Evolutionary conservation across 2,329 filamentous ascomycete species (phyloP), one percentile per base, ranked within the genome.

Genomic region (Lecanoromycetidae sp.): DNA sequence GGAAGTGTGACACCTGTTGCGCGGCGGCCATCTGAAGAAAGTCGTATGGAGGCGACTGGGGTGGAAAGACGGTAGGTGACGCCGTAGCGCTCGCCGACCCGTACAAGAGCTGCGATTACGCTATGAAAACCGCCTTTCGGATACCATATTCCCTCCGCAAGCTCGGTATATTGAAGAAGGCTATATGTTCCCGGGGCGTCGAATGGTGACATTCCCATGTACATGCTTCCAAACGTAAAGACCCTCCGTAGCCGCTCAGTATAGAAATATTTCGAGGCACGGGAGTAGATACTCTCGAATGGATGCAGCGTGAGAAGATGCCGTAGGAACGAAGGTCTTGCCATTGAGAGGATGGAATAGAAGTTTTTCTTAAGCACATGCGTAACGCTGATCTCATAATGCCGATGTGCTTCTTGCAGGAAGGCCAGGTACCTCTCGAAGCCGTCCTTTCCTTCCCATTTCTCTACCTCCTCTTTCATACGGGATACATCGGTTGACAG

Each of bases 181-280:
- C 74, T 80, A 63, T 87, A 87, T 2, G 82, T 86, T 3, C 78
- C 81, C 0, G 82, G 83, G 0, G 83, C 82, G 58, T 84, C 80
- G 58, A 82, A 87, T 0, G 83, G 83, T 46, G 72, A 79, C 82
- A 87, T 87, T 0, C 83, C 83, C 78, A 87, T 82, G 58, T 87
- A 87, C 82, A 87, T 87, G 56, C 79, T 85, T 19, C 77, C 81
- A 62, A 87, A 87, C 0, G 82, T 86, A 54, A 87, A 87, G 0
- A 82, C 81, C 22, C 81, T 66, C 51, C 82, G 68, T 56, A 87
- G 58, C 48, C 81, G 68, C 58, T 86, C 82, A 0, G 79, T 80
- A 68, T 69, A 73, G 61, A 87, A 87, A 57, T 86, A 86, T 51
- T 71, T 72, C 22, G 74, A 68, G 3, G 80, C 77, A 23, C 83